Evolutionary conservation across 2,329 filamentous ascomycete species (phyloP), one percentile per base, ranked within the genome.

Genomic region (Pezicula carpinea): DNA sequence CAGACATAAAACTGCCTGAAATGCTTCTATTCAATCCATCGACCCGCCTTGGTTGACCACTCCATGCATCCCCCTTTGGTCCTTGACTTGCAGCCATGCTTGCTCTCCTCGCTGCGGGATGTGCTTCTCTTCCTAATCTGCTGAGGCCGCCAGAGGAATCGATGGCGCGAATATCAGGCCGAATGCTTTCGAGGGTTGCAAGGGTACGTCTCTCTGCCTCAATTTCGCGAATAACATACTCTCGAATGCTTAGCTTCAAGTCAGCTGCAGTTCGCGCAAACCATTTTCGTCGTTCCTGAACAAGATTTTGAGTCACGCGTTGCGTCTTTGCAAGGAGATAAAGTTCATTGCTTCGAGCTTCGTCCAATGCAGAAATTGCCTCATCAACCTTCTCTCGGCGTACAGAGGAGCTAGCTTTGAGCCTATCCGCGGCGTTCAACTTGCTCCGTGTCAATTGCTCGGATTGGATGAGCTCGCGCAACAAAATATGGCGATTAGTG

Each of bases 11-110:
- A 62, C 82, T 87, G 40, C 85, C 83, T 47, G 86, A 89, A 54
- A 91, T 76, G 63, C 84, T 91, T 58, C 90, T 79, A 61, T 79
- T 85, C 47, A 89, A 69, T n/a, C 83, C 84, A 58, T 95, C 89
- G 23, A 84, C 58, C 39, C 60, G 82, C 52, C 93, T 80, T 31
- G 91, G 89, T 22, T 96, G 90, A 48, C 93, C 93, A 60, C 89
- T 96, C 93, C 93, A 99, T 14, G 93, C 86, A 66, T 99, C 93
- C n/a, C 93, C 93, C 71, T 95, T 95, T 42, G 93, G 92, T 0
- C 93, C 93, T 69, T 99, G 93, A 60, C 87, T 93, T 39, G 88
- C 87, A 14, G 88, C 87, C 55, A 96, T 69, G 66, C 82, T 92
- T 21, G 84, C 70, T 51, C 92, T 82, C 46, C 93, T 81, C 23